phyloP scores from a whole-genome alignment of 2,329 filamentous ascomycete species.

The Calonectria crousiana region DNA sequence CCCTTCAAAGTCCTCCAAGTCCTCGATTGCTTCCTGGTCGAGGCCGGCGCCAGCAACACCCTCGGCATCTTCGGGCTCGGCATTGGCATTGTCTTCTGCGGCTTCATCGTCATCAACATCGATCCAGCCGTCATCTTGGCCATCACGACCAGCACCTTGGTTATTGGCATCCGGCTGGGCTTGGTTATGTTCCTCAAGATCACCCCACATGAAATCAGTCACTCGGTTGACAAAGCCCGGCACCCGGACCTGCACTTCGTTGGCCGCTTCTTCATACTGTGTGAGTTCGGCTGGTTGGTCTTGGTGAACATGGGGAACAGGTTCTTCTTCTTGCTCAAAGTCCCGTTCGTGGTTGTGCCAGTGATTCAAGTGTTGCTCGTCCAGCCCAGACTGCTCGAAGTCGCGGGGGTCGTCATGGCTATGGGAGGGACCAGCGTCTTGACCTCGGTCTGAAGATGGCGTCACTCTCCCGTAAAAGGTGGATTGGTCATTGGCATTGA shows the following conservation, averaged over 20 bases:
- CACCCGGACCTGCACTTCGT: conserved; percentile 28
- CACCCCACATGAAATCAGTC: conserved; percentile 73
- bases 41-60: conserved; percentile 76
- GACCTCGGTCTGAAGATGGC: background rate
- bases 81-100: conserved; percentile 43
- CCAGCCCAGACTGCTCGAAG: background rate
- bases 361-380: background rate
- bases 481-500: background rate
- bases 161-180: conserved; percentile 51
- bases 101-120: conserved; percentile 48
- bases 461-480: background rate
- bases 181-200: conserved; percentile 56
- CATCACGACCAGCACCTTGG: conserved; percentile 62
- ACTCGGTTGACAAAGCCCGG: conserved; percentile 51
- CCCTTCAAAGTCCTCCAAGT: conserved; percentile 95
- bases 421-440: conserved; percentile 5
- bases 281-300: conserved; percentile 24
- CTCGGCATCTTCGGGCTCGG: conserved; percentile 64
- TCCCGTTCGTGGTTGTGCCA: background rate
- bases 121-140: conserved; percentile 53
- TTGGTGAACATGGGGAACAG: conserved; percentile 16
- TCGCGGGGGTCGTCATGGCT: background rate
- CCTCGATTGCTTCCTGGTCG: conserved; percentile 81
- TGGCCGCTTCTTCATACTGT: conserved; percentile 24
- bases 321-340: background rate